Base-by-base conservation (phyloP, 768 basidiomycete species). In the Tylopilus balloui region DNA sequence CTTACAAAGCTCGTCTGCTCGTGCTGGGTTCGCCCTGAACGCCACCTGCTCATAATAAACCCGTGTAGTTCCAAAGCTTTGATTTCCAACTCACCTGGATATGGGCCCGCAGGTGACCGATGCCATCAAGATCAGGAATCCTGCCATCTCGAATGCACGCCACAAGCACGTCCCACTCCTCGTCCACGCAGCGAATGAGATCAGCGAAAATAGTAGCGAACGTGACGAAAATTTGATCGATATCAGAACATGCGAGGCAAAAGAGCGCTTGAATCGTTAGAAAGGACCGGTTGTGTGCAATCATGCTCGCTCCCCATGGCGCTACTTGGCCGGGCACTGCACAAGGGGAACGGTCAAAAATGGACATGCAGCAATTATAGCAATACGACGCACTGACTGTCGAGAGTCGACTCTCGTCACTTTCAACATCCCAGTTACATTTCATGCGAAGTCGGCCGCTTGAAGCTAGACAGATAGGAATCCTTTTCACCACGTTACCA, bases 241-340 rank as follows among this genome's bases (percentile, higher is more conserved):
- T 19, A 13, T 44, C 48, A 6, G 23, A 31, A 34, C 51, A 17
- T 3, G 35, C 32, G 25, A 62, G 54, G 20, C 38, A 51, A 40
- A 62, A 62, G 38, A 62, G 38, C 4, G 31, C 52, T 6, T 61
- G 53, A 9, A 59, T 52, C 19, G 49, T 21, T 11, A 61, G 36
- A 23, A 55, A 57, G 6, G 55, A 53, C n/a, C 32, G 34, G 31
- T 55, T 51, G 29, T 56, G 29, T 3, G 29, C 40, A 13, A 58
- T 50, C 36, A 54, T 32, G 28, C n/a, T 37, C 5, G 55, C 47
- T 6, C 46, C 55, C 36, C 47, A 49, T 2, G 53, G 53, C 6
- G 51, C 40, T 3, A 50, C 47, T 14, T 53, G 48, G 4, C 32
- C 24, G 11, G 47, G 51, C 27, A 45, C 59, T 60, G 32, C 7